Base-by-base conservation (phyloP, 768 basidiomycete species). In the Lactifluus piperatus region DNA sequence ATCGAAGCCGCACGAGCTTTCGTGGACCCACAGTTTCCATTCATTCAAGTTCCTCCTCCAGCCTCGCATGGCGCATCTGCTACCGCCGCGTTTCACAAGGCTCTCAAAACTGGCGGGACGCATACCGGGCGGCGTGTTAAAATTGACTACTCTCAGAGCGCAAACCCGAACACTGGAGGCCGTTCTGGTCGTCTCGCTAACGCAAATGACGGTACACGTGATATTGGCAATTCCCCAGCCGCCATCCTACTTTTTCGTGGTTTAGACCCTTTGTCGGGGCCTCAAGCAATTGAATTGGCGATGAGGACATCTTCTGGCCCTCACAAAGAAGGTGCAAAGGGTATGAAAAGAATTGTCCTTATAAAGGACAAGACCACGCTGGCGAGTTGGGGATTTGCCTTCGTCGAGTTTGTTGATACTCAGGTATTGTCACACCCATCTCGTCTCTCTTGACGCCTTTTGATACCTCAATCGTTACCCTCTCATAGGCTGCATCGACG, bases 121-220 rank as follows among this genome's bases (percentile, higher is more conserved):
- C 86, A 86, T 58, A 86, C 83, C 64, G 93, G 91, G 13, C 84
- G 90, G 50, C 79, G 91, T 64, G 86, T 95, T 69, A 95, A 95
- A 74, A 91, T 99, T 67, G 94, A 99, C 73, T 99, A 90, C 69
- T 93, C 94, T 3, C 84, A 92, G 73, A 90, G 86, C 63, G 86
- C 86, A 27, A 79, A 81, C 29, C 89, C 86, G 27, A 80, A 83
- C 50, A 85, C 86, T 59, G 80, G 79, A 65, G 80, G 82, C 11
- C 79, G 82, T 54, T 65, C 74, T 50, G 78, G 77, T 48, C 79
- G 69, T n/a, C 60, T 82, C 64, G 82, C 82, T 55, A 83, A 85
- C 56, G 70, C 77, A 71, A 98, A 95, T 68, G 97, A 99, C 66
- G 97, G 97, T 2, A 97, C 91, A 54, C 81, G 94, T 54, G 95